Conservation (phyloP, 2,329 filamentous ascomycete species). For the Paraphoma chrysanthemicola region DNA sequence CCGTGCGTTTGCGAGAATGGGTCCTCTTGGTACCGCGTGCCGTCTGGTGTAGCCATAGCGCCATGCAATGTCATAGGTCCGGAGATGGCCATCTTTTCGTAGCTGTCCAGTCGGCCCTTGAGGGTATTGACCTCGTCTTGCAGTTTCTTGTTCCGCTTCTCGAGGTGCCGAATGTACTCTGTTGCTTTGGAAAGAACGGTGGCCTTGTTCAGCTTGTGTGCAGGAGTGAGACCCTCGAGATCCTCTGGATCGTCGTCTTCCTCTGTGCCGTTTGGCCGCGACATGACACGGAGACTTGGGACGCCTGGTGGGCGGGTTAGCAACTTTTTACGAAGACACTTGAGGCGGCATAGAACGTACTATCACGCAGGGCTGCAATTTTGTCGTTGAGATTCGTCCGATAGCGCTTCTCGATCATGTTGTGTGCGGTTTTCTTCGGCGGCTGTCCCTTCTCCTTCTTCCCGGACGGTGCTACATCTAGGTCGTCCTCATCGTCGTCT, state of each 20-base stretch:
- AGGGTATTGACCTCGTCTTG: slow-evolving; percentile 81
- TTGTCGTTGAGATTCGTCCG: slow-evolving; percentile 97
- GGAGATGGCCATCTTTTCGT: slow-evolving; percentile 74
- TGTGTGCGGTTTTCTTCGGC: slow-evolving; percentile 92
- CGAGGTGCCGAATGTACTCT: slow-evolving; percentile 92
- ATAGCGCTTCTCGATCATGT: slow-evolving; percentile 98
- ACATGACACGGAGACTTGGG: slow-evolving; percentile 85
- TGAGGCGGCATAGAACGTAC: slow-evolving; percentile 40
- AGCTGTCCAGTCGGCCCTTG: slow-evolving; percentile 71
- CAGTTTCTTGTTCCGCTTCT: slow-evolving; percentile 85
- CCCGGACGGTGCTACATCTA: slow-evolving; percentile 59
- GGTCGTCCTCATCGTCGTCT: slow-evolving; percentile 66
- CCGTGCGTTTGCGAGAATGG: slow-evolving; percentile 38
- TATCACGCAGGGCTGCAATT: slow-evolving; percentile 89
- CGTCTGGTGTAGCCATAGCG: slow-evolving; percentile 43
- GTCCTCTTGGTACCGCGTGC: slow-evolving; percentile 46
- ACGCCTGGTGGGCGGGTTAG: slow-evolving; percentile 54
- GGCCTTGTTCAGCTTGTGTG: slow-evolving; percentile 97
- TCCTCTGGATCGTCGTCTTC: slow-evolving; percentile 84
- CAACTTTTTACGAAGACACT: background rate
- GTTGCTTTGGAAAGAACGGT: slow-evolving; percentile 95
- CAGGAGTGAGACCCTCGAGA: slow-evolving; percentile 71
- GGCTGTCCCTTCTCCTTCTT: slow-evolving; percentile 63
- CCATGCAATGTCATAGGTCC: slow-evolving; percentile 49
- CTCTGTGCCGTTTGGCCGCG: slow-evolving; percentile 64